Conservation (phyloP, 495 filamentous ascomycete species). For the Tuber magnatum region DNA sequence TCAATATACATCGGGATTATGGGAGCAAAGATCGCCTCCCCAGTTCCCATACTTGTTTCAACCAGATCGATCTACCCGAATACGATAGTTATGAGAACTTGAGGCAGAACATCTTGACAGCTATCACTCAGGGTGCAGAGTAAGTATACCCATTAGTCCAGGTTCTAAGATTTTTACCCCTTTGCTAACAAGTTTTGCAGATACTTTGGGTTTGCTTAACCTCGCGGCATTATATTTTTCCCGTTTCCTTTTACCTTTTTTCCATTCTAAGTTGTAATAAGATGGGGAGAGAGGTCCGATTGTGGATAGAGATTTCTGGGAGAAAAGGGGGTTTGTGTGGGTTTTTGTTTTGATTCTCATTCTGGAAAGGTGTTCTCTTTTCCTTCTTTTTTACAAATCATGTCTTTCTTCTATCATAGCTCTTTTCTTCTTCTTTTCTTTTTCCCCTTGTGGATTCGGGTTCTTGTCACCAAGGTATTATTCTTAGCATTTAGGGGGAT, state of each 20-base stretch:
- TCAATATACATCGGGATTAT: constrained; percentile 98
- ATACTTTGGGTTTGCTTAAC: constrained; percentile 90
- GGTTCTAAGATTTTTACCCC: not conserved
- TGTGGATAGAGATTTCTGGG: constrained; percentile 9
- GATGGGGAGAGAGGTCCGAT: not conserved
- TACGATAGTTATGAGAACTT: constrained; percentile 94
- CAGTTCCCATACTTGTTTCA: constrained; percentile 97
- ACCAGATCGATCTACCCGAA: constrained; percentile 97
- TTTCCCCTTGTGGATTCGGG: constrained; percentile 2
- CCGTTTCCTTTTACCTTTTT: constrained; percentile 21
- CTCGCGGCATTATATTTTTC: constrained; percentile 11
- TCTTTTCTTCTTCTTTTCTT: constrained; percentile 18
- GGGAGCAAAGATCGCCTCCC: constrained; percentile 95
- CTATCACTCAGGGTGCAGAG: constrained; percentile 90
- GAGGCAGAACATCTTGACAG: constrained; percentile 78
- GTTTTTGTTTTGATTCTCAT: constrained; percentile 26
- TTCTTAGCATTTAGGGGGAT: not conserved
- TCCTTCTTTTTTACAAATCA: constrained; percentile 20
- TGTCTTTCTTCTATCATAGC: constrained; percentile 22
- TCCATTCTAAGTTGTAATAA: constrained; percentile 4
- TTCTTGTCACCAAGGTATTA: not conserved
- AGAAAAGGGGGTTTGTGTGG: constrained; percentile 7
- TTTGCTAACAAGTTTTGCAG: constrained; percentile 22
- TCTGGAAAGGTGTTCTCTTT: constrained; percentile 27
- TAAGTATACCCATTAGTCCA: constrained; percentile 42